Evolutionary conservation across 306 rosid species (phyloP), one percentile per base, ranked within the genome.

Genomic region (Prunus davidiana): DNA sequence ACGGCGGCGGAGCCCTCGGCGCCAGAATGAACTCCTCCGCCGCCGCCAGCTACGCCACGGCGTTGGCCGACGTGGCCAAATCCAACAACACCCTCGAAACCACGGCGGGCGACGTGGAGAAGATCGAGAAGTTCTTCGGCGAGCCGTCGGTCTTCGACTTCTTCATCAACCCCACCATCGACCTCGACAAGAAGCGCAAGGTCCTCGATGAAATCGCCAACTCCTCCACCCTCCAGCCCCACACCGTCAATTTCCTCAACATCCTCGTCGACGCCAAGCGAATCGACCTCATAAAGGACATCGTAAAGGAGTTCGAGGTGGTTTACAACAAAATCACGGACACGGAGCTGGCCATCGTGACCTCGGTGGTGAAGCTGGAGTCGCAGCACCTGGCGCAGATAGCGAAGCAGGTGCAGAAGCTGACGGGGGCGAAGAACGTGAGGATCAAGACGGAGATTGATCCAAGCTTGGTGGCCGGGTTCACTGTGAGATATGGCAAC

Each of bases 381-480:
- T 79, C 94, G 51, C 89, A 92, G 83, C 97, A 95, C 80, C 70
- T 95, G 86, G 85, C 99, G 9, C 97, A 95, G 88, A 95, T 95
- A 3, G 96, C 96, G 14, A 95, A 92, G 85, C 97, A 91, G 87
- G 97, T 95, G 70, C 99, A 95, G 93, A 95, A 92, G 72, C 83
- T 95, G 47, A 92, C 93, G 0, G 99, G 97, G 3, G 91, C 97
- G 0, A 87, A 88, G 62, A 95, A 92, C 20, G 97, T 95, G 69
- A 89, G 97, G 87, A 87, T 89, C 57, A 95, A 89, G 83, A 87
- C 96, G 0, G 76, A 63, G 75, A 82, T 92, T 24, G 99, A 95
- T 43, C 87, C 96, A 0, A 86, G 82, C 73, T 73, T 95, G 81
- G 91, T 92, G 22, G 99, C 97, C 1, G 99, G 99, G 28, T 95